These are phyloP conservation scores for Picochlorum sp. DNA, from an alignment of 139 green algal genomes.

Conservation along the genomic window DNA sequence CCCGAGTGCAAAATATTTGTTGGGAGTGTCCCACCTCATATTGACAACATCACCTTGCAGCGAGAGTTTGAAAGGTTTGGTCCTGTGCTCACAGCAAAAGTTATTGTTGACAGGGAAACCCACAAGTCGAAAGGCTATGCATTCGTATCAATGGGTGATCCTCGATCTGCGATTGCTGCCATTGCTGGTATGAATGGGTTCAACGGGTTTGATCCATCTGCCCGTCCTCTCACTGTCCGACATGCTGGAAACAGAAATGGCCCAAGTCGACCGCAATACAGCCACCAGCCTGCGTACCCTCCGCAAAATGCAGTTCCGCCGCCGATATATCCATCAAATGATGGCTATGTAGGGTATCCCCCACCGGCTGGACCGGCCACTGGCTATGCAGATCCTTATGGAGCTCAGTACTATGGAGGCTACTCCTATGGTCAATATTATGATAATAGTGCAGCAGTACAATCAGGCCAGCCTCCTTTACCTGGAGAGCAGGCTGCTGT, in stretches of 20 bases:
- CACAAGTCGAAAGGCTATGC: constrained; percentile 34
- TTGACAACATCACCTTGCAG: constrained; percentile 12
- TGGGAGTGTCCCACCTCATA: constrained; percentile 7
- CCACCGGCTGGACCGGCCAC: background rate
- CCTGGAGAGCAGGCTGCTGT: too few species aligned
- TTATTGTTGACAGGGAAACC: constrained; percentile 43
- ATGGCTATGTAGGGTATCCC: background rate
- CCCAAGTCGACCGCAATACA: background rate
- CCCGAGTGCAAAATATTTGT: constrained; percentile 30
- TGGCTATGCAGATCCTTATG: background rate
- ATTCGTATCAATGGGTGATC: constrained; percentile 41
- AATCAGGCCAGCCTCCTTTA: too few species aligned
- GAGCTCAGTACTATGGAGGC: background rate
- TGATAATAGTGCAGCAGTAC: too few species aligned
- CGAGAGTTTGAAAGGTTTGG: constrained; percentile 27
- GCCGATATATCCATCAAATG: too few species aligned
- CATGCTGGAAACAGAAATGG: constrained; percentile 2
- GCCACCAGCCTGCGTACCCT: background rate
- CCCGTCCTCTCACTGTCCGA: constrained; percentile 11
- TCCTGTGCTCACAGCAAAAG: constrained; percentile 19
- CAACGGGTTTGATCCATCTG: constrained; percentile 1
- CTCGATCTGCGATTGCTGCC: constrained; percentile 5
- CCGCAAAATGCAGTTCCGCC: background rate
- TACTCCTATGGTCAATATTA: background rate
- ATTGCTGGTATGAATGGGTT: constrained; percentile 19